Percentiles rank a stretch among this genome's conserved stretches.
Conservation (phyloP, 2,329 filamentous ascomycete species). For the Talaromyces sp. region DNA sequence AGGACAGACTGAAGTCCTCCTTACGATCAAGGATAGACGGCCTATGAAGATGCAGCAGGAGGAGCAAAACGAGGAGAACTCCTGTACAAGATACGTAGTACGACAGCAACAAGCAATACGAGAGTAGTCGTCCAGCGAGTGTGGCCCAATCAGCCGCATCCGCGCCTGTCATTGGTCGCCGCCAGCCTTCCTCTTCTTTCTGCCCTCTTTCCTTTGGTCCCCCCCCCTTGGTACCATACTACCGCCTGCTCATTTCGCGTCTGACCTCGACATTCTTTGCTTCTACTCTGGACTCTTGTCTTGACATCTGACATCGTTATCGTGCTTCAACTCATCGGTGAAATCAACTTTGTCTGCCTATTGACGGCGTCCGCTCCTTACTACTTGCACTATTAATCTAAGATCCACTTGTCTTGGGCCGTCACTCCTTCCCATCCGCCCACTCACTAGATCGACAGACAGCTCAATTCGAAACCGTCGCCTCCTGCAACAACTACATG, state of each 20-base stretch:
- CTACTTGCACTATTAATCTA: background rate
- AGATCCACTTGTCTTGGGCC: slow-evolving; percentile 10
- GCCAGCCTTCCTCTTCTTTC: background rate
- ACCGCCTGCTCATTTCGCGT: background rate
- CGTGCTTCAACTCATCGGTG: background rate
- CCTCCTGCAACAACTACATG: slow-evolving; percentile 7
- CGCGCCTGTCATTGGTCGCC: background rate
- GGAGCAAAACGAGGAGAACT: too few species aligned
- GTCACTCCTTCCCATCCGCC: slow-evolving; percentile 19
- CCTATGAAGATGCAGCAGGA: too few species aligned
- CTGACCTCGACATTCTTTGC: background rate
- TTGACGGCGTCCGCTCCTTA: background rate
- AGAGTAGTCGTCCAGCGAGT: background rate
- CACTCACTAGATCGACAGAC: background rate
- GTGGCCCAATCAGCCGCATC: background rate
- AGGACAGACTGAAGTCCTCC: background rate
- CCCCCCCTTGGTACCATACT: background rate
- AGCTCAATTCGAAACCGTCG: slow-evolving; percentile 5
- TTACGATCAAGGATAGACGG: too few species aligned
- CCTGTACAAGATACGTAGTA: too few species aligned
- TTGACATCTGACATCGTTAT: background rate
- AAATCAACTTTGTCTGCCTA: background rate
- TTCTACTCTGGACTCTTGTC: background rate
- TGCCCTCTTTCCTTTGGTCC: background rate
- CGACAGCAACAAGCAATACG: too few species aligned